Evolutionary conservation across 108 stramenopile species (phyloP), one percentile per base, ranked within the genome.

Genomic region (Skeletonema grethae): DNA sequence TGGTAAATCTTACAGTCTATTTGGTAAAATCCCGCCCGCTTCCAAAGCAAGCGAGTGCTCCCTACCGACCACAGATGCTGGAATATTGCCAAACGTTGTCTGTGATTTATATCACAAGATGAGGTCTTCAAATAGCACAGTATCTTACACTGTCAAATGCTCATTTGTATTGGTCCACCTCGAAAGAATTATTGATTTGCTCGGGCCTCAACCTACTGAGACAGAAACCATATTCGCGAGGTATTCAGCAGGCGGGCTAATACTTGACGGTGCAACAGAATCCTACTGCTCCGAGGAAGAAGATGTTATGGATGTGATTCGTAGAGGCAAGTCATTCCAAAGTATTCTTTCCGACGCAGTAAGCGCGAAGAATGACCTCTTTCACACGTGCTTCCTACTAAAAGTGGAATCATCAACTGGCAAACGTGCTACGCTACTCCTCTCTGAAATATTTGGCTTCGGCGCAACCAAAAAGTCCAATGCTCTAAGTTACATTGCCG

Each of bases 1-100:
- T 36, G 67, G 67, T 29, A 68, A 68, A 36, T 68, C 67, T 6
- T 41, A 36, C n/a, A 68, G 39, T 24, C 28, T 68, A 22, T 53
- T 53, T 24, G 50, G 50, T 53, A 5, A 24, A 53, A 22, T 53
- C 8, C 50, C 50, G 41, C 15, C 41, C 15, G 41, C 41, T 43
- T 43, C 15, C 15, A 15, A 43, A 53, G 50, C 50, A 8, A 24
- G 4, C 15, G 20, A 53, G 8, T 53, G 22, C 50, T n/a, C 50
- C 2, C 20, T 53, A 8, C 50, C 9, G 18, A 18, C 6, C 22
- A 7, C 15, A 53, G 50, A 53, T 5, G 50, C 50, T 24, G 50
- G 50, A 2, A 24, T 53, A 22, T 53, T 53, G 9, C 50, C 50
- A 4, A 53, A 53, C 7, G 0, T 53, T 9, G 22, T 22, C 50